Evolutionary conservation across 1,139 yeast genomes (phyloP), one percentile per base, ranked within the genome.

Genomic region (Williopsis jadinii): DNA sequence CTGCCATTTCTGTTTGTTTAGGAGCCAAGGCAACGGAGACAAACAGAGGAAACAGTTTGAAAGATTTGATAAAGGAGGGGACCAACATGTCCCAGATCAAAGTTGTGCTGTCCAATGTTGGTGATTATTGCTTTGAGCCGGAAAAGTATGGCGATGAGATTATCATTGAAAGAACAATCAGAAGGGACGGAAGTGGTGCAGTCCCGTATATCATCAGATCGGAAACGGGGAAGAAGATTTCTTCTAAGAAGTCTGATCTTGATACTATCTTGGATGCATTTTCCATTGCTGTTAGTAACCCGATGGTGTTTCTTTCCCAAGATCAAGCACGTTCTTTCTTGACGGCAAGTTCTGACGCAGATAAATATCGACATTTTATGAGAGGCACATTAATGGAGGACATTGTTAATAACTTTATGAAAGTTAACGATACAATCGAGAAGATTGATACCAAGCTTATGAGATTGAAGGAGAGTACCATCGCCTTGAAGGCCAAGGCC

Each of bases 11-110:
- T 3, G 83, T 88, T 11, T 95, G 96, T 8, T 66, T 92, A 9
- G 98, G 98, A n/a, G 95, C 95, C 1, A 84, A 82, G 54, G 97
- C 97, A 0, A 71, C 81, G n/a, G 88, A 80, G 42, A 92, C 98
- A 0, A 84, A 84, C 54, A 73, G 98, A 59, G 97, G 95, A 5
- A 68, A 77, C 9, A 75, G 80, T 9, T 67, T 86, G 36, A 80
- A 76, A 51, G 79, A 75, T 41, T 67, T 90, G 45, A 85, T 92
- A 42, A 81, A 80, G 56, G 88, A 86, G 51, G 97, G 97, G 4
- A 75, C 76, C 44, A 65, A 72, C 31, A 72, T 76, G 24, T 80
- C 95, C 0, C 68, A 76, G 45, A 75, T 86, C 8, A 64, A 69
- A 1, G 77, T 86, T 24, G 71, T 71, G 1, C 66, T 88, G 37